phyloP scores from a whole-genome alignment of 2,329 filamentous ascomycete species.

The Metarhizium humberi region DNA sequence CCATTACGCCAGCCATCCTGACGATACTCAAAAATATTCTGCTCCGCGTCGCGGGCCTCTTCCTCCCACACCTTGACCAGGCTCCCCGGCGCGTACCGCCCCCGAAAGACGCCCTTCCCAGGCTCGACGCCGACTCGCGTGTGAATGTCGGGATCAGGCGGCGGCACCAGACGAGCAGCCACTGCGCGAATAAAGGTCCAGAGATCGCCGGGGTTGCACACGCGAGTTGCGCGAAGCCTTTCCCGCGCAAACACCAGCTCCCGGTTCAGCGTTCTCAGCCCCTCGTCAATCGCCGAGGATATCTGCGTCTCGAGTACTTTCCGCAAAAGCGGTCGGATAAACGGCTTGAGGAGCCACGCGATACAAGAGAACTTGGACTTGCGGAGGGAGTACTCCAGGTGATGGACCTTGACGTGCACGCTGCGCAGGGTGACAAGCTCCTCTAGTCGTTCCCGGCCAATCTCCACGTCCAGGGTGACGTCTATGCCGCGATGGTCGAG shows the following conservation, averaged over 20 bases:
- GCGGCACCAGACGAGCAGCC: conserved; percentile 62
- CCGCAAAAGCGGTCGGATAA: conserved; percentile 72
- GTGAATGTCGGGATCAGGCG: conserved; percentile 68
- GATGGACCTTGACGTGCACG: conserved; percentile 77
- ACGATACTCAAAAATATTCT: conserved; percentile 66
- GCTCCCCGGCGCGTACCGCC: conserved; percentile 81
- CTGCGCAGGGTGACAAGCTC: conserved; percentile 68
- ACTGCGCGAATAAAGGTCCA: conserved; percentile 77
- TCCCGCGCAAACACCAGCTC: conserved; percentile 84
- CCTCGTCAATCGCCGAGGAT: conserved; percentile 58
- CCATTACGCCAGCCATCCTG: conserved; percentile 72
- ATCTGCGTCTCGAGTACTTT: conserved; percentile 73
- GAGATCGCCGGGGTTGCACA: conserved; percentile 69
- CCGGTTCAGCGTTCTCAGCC: conserved; percentile 66
- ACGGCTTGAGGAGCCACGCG: conserved; percentile 74
- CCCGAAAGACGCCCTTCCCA: conserved; percentile 59
- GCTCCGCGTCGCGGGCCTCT: conserved; percentile 59
- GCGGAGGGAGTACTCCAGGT: conserved; percentile 69
- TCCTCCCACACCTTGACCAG: conserved; percentile 85
- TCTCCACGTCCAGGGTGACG: conserved; percentile 73
- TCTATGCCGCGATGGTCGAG: conserved; percentile 84
- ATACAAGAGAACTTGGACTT: conserved; percentile 69
- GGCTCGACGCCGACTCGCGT: conserved; percentile 60
- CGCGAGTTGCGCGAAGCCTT: conserved; percentile 73
- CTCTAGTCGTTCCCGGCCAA: conserved; percentile 69